Evolutionary conservation across 805 yeast species (phyloP), one percentile per base, ranked within the genome.

Genomic region (Priceomyces medius): DNA sequence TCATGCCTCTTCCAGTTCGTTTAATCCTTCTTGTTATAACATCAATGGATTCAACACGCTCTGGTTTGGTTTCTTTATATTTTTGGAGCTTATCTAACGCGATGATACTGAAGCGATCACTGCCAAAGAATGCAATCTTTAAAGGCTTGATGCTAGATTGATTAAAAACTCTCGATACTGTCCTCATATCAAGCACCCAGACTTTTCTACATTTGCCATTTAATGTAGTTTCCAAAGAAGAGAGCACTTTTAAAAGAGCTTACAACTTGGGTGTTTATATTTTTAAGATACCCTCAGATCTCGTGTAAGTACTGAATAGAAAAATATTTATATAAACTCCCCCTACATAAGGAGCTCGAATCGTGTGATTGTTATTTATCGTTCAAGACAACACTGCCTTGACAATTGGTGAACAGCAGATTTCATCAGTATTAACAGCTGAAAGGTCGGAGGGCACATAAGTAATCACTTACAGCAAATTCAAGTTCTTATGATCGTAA

Each of bases 121-220:
- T 77, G 0, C 96, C 96, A 59, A 88, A 88, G 54, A 79, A 85
- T 1, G 88, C 86, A 7, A 87, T 59, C 27, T 39, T 43, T 23
- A 52, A 45, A 4, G 48, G 48, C 8, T 36, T 40, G 12, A 20
- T 10, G 10, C 12, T 20, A 20, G 9, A 8, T 13, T 3, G 4
- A 7, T 20, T 20, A 17, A 24, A 9, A 17, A 16, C n/a, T 26
- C 32, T 18, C 12, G 17, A 36, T 12, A 20, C 12, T 10, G 24
- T 10, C 14, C 21, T 35, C 38, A 35, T 35, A n/a, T 12, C n/a
- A 5, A 8, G 14, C n/a, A 4, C n/a, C 10, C 14, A 26, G 14
- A 26, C 10, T 6, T n/a, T n/a, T n/a, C n/a, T n/a, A n/a, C n/a
- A n/a, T n/a, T n/a, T n/a, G n/a, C n/a, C n/a, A n/a, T n/a, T n/a